A percentile compares a stretch with the other conserved stretches of the same genome.
Conservation (phyloP, 371 early-diverging fungal species). For the Apophysomyces sp. region DNA sequence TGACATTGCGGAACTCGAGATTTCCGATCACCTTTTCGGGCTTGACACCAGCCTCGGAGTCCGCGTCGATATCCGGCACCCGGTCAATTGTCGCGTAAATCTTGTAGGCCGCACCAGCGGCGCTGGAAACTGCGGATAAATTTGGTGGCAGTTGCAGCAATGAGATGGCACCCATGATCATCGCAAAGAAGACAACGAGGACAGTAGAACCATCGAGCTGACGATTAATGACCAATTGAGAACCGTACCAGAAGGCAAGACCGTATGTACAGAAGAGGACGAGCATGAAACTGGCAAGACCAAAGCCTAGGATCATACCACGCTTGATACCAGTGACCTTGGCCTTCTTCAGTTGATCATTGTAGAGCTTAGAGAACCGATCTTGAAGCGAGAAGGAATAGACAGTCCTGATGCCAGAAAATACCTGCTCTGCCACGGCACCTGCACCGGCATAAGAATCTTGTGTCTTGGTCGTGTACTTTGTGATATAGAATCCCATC, state of each 20-base stretch:
- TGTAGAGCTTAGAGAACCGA: constrained; percentile 62
- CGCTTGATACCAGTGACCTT: constrained; percentile 47
- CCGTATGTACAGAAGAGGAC: constrained; percentile 59
- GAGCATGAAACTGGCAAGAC: constrained; percentile 56
- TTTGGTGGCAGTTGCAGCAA: constrained; percentile 50
- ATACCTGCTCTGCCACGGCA: constrained; percentile 80
- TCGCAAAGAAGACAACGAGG: constrained; percentile 69
- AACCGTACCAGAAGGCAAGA: constrained; percentile 73
- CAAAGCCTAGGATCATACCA: constrained; percentile 34
- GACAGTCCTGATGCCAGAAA: constrained; percentile 82
- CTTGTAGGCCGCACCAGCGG: constrained; percentile 61
- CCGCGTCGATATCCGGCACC: constrained; percentile 62
- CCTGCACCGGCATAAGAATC: constrained; percentile 76
- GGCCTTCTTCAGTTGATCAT: constrained; percentile 41
- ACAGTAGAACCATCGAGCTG: constrained; percentile 42
- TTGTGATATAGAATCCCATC: constrained; percentile 65
- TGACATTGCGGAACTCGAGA: constrained; percentile 69
- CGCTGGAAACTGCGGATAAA: constrained; percentile 55
- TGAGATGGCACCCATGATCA: constrained; percentile 62
- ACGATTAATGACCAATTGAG: constrained; percentile 40
- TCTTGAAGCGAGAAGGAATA: constrained; percentile 77
- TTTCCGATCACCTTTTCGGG: constrained; percentile 49
- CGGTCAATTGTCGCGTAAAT: constrained; percentile 81
- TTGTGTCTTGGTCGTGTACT: constrained; percentile 22
- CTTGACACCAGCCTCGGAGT: constrained; percentile 51